phyloP scores from a whole-genome alignment of 192 early-diverging fungal species.

The Backusella macrospora region DNA sequence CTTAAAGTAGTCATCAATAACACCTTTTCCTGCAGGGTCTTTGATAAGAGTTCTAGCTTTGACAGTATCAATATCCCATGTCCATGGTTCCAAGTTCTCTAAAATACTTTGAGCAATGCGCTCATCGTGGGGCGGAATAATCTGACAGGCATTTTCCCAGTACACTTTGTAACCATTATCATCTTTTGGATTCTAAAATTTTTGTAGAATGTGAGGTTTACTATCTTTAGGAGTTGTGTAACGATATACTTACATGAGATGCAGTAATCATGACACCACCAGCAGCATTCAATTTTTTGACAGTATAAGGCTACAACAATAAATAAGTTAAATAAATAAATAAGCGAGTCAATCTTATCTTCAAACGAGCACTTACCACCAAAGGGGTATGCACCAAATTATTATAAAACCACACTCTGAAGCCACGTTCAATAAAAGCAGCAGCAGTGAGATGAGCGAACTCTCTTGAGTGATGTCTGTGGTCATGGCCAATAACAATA shows the following conservation, averaged over 20 bases:
- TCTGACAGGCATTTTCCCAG: conserved; percentile 90
- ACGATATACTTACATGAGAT: conserved; percentile 61
- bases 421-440: conserved; percentile 76
- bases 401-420: conserved; percentile 80
- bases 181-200: conserved; percentile 79
- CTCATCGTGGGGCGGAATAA: conserved; percentile 85
- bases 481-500: conserved; percentile 93
- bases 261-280: conserved; percentile 97
- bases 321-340: neutral
- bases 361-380: conserved; percentile 46
- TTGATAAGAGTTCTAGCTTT: conserved; percentile 49
- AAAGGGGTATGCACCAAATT: conserved; percentile 83
- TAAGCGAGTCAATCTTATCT: neutral
- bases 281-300: conserved; percentile 68
- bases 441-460: conserved; percentile 87
- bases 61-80: conserved; percentile 69
- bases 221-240: conserved; percentile 1
- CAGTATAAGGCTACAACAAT: conserved; percentile 71
- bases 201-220: neutral
- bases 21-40: conserved; percentile 58
- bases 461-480: conserved; percentile 81
- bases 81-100: conserved; percentile 66
- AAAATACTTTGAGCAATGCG: conserved; percentile 76
- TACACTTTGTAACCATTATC: conserved; percentile 93
- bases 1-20: conserved; percentile 76